Base-by-base conservation (phyloP, 108 stramenopile species). In the Stephanodiscus minutulus region DNA sequence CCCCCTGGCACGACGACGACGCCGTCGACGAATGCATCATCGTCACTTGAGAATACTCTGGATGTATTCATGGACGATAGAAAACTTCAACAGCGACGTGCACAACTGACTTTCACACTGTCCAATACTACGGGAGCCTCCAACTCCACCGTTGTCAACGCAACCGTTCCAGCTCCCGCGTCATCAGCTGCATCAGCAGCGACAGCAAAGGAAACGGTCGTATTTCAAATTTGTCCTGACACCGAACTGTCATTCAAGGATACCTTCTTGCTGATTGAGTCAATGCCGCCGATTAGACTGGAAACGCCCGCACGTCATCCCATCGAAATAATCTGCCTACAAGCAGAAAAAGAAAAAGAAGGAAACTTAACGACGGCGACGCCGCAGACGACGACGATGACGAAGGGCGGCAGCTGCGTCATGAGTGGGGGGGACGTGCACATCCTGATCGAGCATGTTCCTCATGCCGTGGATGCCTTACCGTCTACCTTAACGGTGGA, bases 381-480 rank as follows among this genome's bases (percentile, higher is more conserved):
- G 5, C 17, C 50, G 5, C 3, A 1, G 20, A 24, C 20, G 28
- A 31, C 27, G 12, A 56, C 5, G 4, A 2, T 11, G 24, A 58
- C 29, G 13, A 35, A 15, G 24, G 11, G 52, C 11, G 33, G 57
- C 27, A 2, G 29, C 0, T 58, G 57, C 17, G 57, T 36, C 6
- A 33, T 58, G 13, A 58, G 31, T 58, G 57, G 57, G 57, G 57
- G 57, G 13, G 17, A 10, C n/a, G 57, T 35, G 6, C 57, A 58
- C n/a, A 58, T 58, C n/a, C 17, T 33, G 29, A 58, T 58, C 29
- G 17, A 58, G 15, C 15, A 58, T 54, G 22, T 22, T 54, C 53
- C n/a, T 11, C 10, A 24, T 5, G 22, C 47, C 47, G 18, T 6
- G 47, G 18, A 48, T 48, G 47, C 47, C 47, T 18, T 6, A 48